These are phyloP conservation scores for Penicillium dipodomyicola DNA, from an alignment of 495 filamentous ascomycete species.

Conservation along the genomic window DNA sequence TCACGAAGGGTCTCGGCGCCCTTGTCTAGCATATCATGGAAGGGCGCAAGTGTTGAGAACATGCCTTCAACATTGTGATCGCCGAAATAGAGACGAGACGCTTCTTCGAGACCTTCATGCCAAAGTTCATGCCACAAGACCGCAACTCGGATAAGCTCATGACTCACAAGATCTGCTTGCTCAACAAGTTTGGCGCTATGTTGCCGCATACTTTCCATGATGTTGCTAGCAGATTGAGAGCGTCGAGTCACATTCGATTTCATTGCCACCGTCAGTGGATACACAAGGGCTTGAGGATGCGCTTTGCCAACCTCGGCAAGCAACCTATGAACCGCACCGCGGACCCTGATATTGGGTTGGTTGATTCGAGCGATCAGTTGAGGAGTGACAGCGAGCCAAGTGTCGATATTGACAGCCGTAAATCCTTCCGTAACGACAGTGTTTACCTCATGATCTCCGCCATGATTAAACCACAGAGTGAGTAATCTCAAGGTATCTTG, in stretches of 20 bases:
- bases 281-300: constrained; percentile 98
- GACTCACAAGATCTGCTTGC: constrained; percentile 90
- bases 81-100: constrained; percentile 86
- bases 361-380: constrained; percentile 97
- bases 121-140: constrained; percentile 98
- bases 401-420: constrained; percentile 86
- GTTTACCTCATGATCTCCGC: constrained; percentile 84
- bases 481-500: constrained; percentile 93
- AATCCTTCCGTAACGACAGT: constrained; percentile 84
- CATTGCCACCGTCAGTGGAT: constrained; percentile 97
- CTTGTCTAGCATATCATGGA: constrained; percentile 86
- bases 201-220: constrained; percentile 97
- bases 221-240: constrained; percentile 77
- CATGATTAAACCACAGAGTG: constrained; percentile 94
- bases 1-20: constrained; percentile 91
- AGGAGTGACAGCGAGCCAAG: constrained; percentile 96
- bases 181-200: constrained; percentile 93
- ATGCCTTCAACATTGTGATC: constrained; percentile 96
- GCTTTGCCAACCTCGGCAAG: constrained; percentile 87
- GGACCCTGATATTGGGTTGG: constrained; percentile 81
- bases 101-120: constrained; percentile 99
- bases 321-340: constrained; percentile 85
- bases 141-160: constrained; percentile 92
- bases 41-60: constrained; percentile 83
- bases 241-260: constrained; percentile 82